Evolutionary conservation across 495 filamentous ascomycete species (phyloP), one percentile per base, ranked within the genome.

Genomic region (Staphylotrichum longicolle): DNA sequence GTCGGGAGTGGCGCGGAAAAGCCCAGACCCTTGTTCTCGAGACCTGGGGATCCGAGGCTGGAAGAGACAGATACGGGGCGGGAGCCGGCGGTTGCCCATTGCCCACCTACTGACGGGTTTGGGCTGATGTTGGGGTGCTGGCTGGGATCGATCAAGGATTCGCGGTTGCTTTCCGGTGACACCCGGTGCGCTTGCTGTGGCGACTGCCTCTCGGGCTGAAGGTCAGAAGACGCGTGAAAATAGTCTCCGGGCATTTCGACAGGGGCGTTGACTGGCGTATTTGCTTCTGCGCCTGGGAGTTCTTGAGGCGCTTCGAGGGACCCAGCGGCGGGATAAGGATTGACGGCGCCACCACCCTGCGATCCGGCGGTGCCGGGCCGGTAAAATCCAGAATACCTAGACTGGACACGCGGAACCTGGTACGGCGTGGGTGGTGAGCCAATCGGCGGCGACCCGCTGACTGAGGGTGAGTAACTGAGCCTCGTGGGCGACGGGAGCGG

Each of bases 211-310:
- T 30, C 58, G 1, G 40, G 60, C 27, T 63, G 67, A 41, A 3
- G 68, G 61, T 39, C 64, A 63, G 58, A 63, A 57, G 54, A 58
- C 57, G 64, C 39, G 20, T 79, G 65, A 41, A 72, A 72, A 59
- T 73, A 80, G 62, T 81, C 78, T 12, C 79, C 79, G 0, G 79
- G 76, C 53, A 81, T 72, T 58, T 81, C 79, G 55, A 78, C 72
- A 41, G 76, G 60, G 15, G 67, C 66, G n/a, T 66, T 63, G 46
- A 34, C 52, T 5, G 48, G 42, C 4, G 58, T 44, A 10, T 58
- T 54, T 20, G 55, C 37, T 45, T 64, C 61, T 3, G 45, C 46
- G 7, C 47, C 65, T 10, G 68, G 54, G 35, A 74, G 65, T 51
- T 74, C 72, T 35, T 66, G 61, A 9, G 70, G 60, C 3, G 42